Evolutionary conservation across 1,284 basidiomycete species (phyloP).

Genomic region (Papiliotrema laurentii): DNA sequence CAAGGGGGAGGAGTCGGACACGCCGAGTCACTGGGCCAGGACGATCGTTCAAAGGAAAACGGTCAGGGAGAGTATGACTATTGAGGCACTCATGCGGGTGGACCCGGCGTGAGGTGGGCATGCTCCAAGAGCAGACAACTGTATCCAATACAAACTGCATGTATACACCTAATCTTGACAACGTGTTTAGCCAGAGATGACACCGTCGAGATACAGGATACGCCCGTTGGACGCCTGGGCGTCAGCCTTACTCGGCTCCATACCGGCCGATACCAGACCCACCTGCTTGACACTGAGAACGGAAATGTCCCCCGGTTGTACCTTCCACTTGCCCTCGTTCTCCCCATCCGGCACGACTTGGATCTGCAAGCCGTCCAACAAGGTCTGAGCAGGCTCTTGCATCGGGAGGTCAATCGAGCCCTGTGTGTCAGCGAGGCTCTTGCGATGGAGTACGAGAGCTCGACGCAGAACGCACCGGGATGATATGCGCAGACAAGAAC

Average conservation of each 20-base stretch:
- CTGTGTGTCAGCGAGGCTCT: conserved; percentile 6
- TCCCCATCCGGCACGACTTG: conserved; percentile 18
- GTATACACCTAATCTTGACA: no score
- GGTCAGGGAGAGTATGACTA: conserved; percentile 47
- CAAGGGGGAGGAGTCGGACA: conserved; percentile 5
- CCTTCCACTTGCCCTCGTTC: conserved; percentile 19
- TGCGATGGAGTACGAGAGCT: not conserved
- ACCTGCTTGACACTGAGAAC: conserved; percentile 37
- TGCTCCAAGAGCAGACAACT: no score
- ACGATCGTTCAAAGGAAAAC: conserved; percentile 21
- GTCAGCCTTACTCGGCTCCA: not conserved
- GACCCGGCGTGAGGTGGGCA: no score
- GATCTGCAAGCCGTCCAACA: conserved; percentile 22
- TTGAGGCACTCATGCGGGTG: no score
- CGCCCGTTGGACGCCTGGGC: conserved; percentile 35
- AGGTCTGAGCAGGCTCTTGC: conserved; percentile 17
- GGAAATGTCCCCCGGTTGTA: conserved; percentile 38
- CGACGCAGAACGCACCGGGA: conserved; percentile 24
- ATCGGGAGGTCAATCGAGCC: conserved; percentile 14
- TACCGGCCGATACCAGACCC: conserved; percentile 6
- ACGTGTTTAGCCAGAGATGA: conserved; percentile 23
- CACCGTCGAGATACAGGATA: conserved; percentile 38
- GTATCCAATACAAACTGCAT: conserved; percentile 6
- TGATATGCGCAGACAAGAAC: conserved; percentile 40
- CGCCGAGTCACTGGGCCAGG: not conserved